phyloP scores from a whole-genome alignment of 441 rosid species.

The Jatropha podagrica region DNA sequence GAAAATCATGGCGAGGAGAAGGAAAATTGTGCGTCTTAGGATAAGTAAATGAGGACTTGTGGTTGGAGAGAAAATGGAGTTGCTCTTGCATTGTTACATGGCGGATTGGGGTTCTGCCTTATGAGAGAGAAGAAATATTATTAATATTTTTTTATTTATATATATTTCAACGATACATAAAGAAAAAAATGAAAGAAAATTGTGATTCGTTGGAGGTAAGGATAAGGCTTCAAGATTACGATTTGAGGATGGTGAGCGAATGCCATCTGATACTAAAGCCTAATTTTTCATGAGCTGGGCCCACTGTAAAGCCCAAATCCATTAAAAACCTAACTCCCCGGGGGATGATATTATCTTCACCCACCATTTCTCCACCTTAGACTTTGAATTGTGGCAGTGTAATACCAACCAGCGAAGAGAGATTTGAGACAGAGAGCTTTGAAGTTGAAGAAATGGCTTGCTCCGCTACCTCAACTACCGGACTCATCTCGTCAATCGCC shows the following conservation, averaged over 20 bases:
- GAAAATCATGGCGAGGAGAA: conserved; percentile 36
- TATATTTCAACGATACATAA: neutral
- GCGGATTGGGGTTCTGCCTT: neutral
- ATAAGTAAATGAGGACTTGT: conserved; percentile 22
- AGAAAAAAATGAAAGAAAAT: neutral
- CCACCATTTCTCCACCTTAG: conserved; percentile 24
- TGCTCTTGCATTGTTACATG: conserved; percentile 53
- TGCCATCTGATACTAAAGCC: neutral
- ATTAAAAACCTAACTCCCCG: neutral
- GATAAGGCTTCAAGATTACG: conserved; percentile 27
- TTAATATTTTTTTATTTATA: neutral
- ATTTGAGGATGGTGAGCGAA: conserved; percentile 12
- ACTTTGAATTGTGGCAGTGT: neutral
- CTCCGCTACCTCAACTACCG: conserved; percentile 56
- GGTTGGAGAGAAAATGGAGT: conserved; percentile 40
- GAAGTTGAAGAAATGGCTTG: conserved; percentile 49
- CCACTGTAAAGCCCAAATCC: neutral
- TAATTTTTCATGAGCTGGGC: conserved; percentile 1
- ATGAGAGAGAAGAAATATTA: neutral
- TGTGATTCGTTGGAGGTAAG: conserved; percentile 12
- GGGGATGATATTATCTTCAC: neutral
- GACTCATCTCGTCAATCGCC: conserved; percentile 46
- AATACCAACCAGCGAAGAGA: neutral
- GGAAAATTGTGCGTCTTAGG: conserved; percentile 25
- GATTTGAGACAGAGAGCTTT: neutral